Evolutionary conservation across 139 green algal genomes (phyloP).

Genomic region (Chara braunii): DNA sequence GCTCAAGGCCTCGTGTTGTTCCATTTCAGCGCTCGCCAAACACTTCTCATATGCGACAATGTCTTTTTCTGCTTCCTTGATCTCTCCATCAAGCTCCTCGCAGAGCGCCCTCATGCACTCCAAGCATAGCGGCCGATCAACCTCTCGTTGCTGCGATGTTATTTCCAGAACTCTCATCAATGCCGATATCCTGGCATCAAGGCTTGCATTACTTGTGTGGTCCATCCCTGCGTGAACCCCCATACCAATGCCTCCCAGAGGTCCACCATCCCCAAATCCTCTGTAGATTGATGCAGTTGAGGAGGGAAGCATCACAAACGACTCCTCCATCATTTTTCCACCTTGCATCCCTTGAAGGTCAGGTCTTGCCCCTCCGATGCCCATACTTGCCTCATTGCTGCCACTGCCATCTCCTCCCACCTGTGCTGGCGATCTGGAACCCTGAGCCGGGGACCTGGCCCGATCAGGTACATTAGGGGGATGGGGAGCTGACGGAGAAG

Average conservation of each 20-base stretch:
- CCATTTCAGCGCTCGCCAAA: constrained; percentile 17
- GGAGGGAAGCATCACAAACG: not conserved
- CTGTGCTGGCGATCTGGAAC: too few species aligned
- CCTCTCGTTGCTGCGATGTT: constrained; percentile 2
- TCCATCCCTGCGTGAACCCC: not conserved
- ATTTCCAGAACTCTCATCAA: not conserved
- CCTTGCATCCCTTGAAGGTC: too few species aligned
- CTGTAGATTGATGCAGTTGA: not conserved
- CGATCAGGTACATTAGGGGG: not conserved
- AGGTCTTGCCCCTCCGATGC: too few species aligned
- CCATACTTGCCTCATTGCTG: too few species aligned
- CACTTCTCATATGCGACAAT: constrained; percentile 57
- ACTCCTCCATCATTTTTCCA: too few species aligned
- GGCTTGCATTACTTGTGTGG: not conserved
- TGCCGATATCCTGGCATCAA: not conserved
- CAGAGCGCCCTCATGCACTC: constrained; percentile 5
- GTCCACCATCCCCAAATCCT: not conserved
- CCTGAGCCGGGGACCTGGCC: not conserved
- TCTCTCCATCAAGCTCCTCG: constrained; percentile 38
- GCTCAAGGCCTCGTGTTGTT: not conserved
- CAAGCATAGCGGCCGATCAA: constrained; percentile 28
- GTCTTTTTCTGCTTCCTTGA: constrained; percentile 60
- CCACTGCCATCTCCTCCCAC: too few species aligned
- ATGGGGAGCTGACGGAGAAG: not conserved
- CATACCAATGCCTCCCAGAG: not conserved